Evolutionary conservation across 2,329 filamentous ascomycete species (phyloP).

Genomic region (Phialemonium atrogriseum): DNA sequence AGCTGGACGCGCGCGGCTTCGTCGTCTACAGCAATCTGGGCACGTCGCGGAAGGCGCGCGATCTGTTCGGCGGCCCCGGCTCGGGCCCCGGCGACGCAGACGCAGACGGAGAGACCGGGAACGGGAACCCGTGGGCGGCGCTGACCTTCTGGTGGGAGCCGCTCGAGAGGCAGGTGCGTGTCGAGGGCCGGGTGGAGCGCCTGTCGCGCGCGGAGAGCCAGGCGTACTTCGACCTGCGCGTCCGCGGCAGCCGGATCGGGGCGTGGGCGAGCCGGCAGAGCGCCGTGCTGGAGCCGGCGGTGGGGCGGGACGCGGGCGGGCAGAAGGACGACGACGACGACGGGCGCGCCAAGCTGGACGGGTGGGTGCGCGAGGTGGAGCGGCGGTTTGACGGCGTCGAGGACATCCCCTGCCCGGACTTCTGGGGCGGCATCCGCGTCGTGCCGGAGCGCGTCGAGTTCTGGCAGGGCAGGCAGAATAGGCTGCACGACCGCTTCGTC

Average conservation of each 20-base stretch:
- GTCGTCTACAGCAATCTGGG: constrained; percentile 93
- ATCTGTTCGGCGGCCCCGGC: constrained; percentile 43
- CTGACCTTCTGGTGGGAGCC: constrained; percentile 88
- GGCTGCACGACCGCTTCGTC: constrained; percentile 87
- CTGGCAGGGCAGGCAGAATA: constrained; percentile 85
- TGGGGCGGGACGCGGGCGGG: too few relatives aligned
- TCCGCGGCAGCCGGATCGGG: constrained; percentile 74
- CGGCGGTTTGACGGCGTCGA: constrained; percentile 65
- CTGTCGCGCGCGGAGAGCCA: constrained; percentile 64
- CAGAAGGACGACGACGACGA: constrained; percentile 44
- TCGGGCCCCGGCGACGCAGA: too few relatives aligned
- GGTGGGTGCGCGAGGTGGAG: constrained; percentile 70
- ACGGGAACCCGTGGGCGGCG: constrained; percentile 65
- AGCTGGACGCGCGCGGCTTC: constrained; percentile 75
- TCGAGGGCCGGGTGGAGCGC: constrained; percentile 70
- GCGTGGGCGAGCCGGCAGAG: constrained; percentile 94
- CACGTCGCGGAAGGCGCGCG: constrained; percentile 60
- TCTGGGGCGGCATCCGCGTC: constrained; percentile 88
- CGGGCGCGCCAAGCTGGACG: constrained; percentile 66
- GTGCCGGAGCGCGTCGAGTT: constrained; percentile 87
- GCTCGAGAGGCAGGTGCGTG: constrained; percentile 80
- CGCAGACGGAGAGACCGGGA: constrained; percentile 7
- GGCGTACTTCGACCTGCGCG: constrained; percentile 57
- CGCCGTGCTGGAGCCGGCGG: constrained; percentile 52
- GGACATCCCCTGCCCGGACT: constrained; percentile 80